phyloP scores from a whole-genome alignment of 257 asterid genomes.

The Osmanthus fragrans region DNA sequence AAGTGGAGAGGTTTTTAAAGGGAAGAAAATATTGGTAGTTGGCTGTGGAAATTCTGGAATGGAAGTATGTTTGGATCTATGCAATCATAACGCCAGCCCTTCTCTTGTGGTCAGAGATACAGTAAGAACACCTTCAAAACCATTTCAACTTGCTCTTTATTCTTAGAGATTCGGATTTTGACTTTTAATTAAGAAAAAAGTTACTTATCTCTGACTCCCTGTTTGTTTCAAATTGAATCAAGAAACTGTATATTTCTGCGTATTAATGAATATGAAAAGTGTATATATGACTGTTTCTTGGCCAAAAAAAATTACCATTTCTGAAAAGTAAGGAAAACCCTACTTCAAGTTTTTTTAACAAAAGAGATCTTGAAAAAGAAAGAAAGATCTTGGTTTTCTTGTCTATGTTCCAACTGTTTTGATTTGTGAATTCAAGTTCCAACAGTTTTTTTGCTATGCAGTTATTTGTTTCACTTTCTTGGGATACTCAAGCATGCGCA shows the following conservation, averaged over 20 bases:
- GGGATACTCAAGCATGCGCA: constrained; percentile 12
- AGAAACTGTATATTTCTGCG: background rate
- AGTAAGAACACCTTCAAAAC: constrained; percentile 24
- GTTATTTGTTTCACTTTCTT: constrained; percentile 7
- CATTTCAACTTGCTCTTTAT: background rate
- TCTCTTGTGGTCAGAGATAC: constrained; percentile 45
- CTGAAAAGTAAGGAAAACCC: background rate
- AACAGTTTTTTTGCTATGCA: background rate
- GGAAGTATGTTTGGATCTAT: constrained; percentile 52
- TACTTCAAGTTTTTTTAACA: background rate
- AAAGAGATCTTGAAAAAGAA: constrained; percentile 4
- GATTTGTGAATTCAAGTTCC: constrained; percentile 8
- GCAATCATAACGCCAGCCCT: constrained; percentile 40
- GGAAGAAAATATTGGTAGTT: constrained; percentile 43
- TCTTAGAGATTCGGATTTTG: background rate
- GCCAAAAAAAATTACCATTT: background rate
- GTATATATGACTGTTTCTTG: background rate
- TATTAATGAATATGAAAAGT: background rate
- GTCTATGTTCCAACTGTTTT: background rate
- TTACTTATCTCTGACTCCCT: background rate
- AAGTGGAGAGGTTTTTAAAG: constrained; percentile 33
- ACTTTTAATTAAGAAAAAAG: background rate
- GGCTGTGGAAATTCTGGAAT: constrained; percentile 58
- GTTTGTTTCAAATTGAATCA: background rate
- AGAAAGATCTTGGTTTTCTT: background rate